These are phyloP conservation scores for Leptographium lundbergii DNA, from an alignment of 2,329 filamentous ascomycete species.

Conservation along the genomic window DNA sequence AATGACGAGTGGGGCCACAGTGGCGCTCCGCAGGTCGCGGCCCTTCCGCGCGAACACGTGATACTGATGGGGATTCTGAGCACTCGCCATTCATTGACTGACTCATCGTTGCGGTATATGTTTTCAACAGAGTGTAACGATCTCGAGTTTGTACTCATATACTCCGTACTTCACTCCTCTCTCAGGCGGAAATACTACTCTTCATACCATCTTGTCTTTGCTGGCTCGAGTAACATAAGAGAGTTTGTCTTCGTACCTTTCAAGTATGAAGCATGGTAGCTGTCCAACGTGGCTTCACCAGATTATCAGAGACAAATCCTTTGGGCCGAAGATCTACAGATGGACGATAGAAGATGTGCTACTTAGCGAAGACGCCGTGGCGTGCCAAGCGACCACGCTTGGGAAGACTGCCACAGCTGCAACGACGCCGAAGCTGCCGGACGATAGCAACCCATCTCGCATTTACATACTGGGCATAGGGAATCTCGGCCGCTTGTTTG, in stretches of 20 bases:
- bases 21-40: not conserved
- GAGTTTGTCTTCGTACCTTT: not conserved
- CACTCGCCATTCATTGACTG: too few species aligned
- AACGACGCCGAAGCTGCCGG: not conserved
- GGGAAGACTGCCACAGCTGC: not conserved
- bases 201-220: too few species aligned
- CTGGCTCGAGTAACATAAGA: not conserved
- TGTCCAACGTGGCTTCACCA: conserved; percentile 7
- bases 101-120: too few species aligned
- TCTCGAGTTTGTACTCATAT: too few species aligned
- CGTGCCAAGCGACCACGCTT: too few species aligned
- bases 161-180: too few species aligned
- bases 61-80: not conserved
- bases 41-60: not conserved
- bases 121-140: too few species aligned
- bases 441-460: conserved; percentile 20
- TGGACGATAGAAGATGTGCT: conserved; percentile 5
- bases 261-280: not conserved
- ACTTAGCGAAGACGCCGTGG: not conserved
- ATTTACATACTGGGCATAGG: conserved; percentile 73
- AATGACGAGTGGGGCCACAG: not conserved
- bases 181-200: too few species aligned
- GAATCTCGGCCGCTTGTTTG: conserved; percentile 69
- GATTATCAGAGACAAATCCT: conserved; percentile 1
- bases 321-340: conserved; percentile 7